These are phyloP conservation scores for Arachnomyces sp. DNA, from an alignment of 2,329 filamentous ascomycete genomes.

Conservation along the genomic window DNA sequence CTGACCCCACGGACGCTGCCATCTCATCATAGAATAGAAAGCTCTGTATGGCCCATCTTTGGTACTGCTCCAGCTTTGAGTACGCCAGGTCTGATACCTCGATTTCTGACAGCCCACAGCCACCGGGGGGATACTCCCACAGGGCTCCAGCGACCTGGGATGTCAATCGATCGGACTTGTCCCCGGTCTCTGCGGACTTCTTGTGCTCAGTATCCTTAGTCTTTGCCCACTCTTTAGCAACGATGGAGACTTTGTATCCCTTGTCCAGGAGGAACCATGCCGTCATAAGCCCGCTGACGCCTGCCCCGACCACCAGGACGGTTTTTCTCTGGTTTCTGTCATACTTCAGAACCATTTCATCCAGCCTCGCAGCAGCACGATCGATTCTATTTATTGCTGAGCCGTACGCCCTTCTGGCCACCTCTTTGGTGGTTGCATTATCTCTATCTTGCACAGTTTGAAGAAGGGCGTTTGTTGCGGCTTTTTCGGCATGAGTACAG, in stretches of 20 bases:
- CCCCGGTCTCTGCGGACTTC: conserved; percentile 11
- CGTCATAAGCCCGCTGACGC: conserved; percentile 25
- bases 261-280: conserved; percentile 39
- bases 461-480: too few relatives aligned
- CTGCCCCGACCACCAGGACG: conserved; percentile 22
- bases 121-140: conserved; percentile 42
- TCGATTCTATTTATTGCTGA: too few relatives aligned
- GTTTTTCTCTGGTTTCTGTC: conserved; percentile 7
- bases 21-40: too few relatives aligned
- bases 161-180: conserved; percentile 33
- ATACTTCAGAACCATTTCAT: conserved; percentile 6
- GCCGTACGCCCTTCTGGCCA: too few relatives aligned
- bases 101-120: conserved; percentile 39
- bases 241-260: conserved; percentile 39
- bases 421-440: too few relatives aligned
- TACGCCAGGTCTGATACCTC: conserved; percentile 32
- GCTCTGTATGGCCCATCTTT: too few relatives aligned
- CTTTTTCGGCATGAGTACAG: too few relatives aligned
- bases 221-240: conserved; percentile 37
- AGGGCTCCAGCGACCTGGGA: conserved; percentile 43
- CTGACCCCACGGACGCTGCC: too few relatives aligned
- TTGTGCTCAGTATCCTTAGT: too few relatives aligned
- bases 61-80: neutral
- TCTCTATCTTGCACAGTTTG: too few relatives aligned
- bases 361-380: too few relatives aligned